Conservation (phyloP, 441 rosid genomes). For the Mallotus repandus region DNA sequence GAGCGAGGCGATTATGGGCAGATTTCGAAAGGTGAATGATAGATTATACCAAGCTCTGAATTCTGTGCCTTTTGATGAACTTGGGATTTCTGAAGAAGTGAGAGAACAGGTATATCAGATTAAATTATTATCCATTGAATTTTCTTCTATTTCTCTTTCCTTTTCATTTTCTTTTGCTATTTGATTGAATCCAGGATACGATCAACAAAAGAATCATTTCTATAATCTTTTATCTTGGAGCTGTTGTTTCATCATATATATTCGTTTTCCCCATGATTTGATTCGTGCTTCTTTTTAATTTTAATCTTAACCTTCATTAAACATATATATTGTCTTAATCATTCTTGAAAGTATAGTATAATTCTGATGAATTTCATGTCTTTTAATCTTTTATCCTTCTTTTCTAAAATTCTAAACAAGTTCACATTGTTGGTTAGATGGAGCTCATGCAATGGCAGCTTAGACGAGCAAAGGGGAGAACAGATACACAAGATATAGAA, state of each 20-base stretch:
- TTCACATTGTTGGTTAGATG: slow-evolving; percentile 36
- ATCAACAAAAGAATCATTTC: neutral
- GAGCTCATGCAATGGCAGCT: slow-evolving; percentile 54
- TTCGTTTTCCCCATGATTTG: too few species aligned
- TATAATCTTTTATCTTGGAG: too few species aligned
- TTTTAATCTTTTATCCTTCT: too few species aligned
- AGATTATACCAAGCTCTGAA: slow-evolving; percentile 46
- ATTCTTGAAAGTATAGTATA: too few species aligned
- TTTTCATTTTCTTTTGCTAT: neutral
- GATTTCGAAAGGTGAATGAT: slow-evolving; percentile 54
- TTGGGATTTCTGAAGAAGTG: slow-evolving; percentile 56
- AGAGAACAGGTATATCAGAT: slow-evolving; percentile 53
- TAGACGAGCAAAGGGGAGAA: slow-evolving; percentile 53
- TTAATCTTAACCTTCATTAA: too few species aligned
- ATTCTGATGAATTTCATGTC: too few species aligned
- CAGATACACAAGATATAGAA: slow-evolving; percentile 82
- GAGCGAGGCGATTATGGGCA: slow-evolving; percentile 46
- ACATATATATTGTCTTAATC: too few species aligned
- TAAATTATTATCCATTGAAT: neutral
- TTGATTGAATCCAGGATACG: neutral
- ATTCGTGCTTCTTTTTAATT: too few species aligned
- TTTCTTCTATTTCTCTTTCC: too few species aligned
- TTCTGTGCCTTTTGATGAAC: slow-evolving; percentile 49
- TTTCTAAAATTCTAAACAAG: neutral
- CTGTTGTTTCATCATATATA: too few species aligned